Evolutionary conservation across 2,329 filamentous ascomycete species (phyloP).

Genomic region (Macrophomina pseudophaseolina): DNA sequence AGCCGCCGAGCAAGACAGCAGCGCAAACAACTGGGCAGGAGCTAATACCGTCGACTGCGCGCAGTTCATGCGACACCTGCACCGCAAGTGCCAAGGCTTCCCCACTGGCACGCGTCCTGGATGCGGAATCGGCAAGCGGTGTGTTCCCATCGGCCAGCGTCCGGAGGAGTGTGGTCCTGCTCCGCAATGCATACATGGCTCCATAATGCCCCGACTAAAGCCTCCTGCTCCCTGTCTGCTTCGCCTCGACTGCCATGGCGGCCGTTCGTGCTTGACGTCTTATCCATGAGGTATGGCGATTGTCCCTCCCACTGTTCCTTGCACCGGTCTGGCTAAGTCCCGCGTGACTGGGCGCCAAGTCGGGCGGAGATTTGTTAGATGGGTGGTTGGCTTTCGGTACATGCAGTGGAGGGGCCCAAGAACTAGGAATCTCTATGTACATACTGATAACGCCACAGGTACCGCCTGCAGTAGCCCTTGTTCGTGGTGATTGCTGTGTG

Average conservation of each 20-base stretch:
- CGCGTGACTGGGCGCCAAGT: constrained; percentile 16
- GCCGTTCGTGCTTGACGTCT: background rate
- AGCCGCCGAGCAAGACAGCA: background rate
- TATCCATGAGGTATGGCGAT: constrained; percentile 12
- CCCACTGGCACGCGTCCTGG: background rate
- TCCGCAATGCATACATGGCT: background rate
- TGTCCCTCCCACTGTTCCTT: background rate
- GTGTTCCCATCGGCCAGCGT: background rate
- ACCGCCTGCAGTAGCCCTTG: background rate
- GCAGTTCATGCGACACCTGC: constrained; percentile 1
- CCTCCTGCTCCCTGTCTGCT: background rate
- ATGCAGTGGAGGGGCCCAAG: background rate
- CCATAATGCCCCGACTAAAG: background rate
- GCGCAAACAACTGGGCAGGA: background rate
- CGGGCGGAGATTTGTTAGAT: background rate
- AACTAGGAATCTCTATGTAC: too few relatives aligned
- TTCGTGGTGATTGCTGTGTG: background rate
- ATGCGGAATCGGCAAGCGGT: constrained; percentile 3
- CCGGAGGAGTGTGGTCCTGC: background rate
- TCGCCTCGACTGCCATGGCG: background rate
- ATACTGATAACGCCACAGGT: constrained; percentile 6
- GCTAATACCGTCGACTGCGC: background rate
- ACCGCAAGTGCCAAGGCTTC: background rate
- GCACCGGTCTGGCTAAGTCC: background rate
- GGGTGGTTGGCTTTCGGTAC: background rate